These are phyloP conservation scores for Linum usitatissimum DNA, from an alignment of 345 rosid species.

Conservation along the genomic window DNA sequence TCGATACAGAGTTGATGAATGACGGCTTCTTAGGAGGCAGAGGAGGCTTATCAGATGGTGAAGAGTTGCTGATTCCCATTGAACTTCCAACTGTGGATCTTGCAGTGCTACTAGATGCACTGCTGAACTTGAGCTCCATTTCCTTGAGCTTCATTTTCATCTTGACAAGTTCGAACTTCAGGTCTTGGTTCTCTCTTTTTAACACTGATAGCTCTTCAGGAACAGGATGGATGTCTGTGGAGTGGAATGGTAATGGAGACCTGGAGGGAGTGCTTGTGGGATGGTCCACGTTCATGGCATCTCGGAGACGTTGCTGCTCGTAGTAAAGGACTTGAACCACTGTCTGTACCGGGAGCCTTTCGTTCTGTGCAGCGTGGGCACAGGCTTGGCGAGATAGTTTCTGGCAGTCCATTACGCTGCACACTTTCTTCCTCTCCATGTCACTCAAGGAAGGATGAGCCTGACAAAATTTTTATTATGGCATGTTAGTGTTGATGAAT, in stretches of 20 bases:
- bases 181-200: constrained; percentile 65
- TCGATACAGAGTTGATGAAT: constrained; percentile 63
- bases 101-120: background rate
- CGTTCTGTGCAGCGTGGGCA: constrained; percentile 90
- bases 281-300: constrained; percentile 38
- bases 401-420: constrained; percentile 94
- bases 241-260: constrained; percentile 9
- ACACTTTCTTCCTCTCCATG: constrained; percentile 85
- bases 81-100: constrained; percentile 31
- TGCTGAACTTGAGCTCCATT: constrained; percentile 28
- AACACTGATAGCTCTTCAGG: constrained; percentile 56
- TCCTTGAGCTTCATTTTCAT: constrained; percentile 85
- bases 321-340: constrained; percentile 90
- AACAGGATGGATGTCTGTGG: constrained; percentile 34
- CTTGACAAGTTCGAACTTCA: constrained; percentile 63
- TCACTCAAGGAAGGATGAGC: constrained; percentile 82
- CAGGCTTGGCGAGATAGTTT: constrained; percentile 86
- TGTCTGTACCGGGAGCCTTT: constrained; percentile 80
- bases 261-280: constrained; percentile 1
- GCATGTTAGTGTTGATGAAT: too few relatives aligned
- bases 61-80: background rate
- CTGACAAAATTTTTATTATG: constrained; percentile 21
- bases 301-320: constrained; percentile 80
- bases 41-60: constrained; percentile 52
- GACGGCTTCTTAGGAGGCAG: constrained; percentile 49